These are phyloP conservation scores for Paecilomyces niveus DNA, from an alignment of 2,329 filamentous ascomycete genomes.

Conservation along the genomic window DNA sequence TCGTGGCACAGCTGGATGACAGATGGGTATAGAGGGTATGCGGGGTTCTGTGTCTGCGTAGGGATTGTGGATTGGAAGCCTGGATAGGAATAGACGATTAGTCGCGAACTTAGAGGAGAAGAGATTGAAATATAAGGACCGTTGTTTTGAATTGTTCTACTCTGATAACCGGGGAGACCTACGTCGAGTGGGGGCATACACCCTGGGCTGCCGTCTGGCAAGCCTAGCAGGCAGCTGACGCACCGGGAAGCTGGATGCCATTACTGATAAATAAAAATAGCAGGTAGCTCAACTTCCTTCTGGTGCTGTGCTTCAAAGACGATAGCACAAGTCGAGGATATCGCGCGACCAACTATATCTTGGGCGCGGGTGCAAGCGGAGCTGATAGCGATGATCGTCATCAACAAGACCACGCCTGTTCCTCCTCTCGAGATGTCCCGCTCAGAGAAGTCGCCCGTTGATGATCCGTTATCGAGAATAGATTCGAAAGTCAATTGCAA, in stretches of 20 bases:
- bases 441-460: background rate
- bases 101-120: constrained; percentile 2
- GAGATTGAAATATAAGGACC: background rate
- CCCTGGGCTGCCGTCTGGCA: constrained; percentile 26
- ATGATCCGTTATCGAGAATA: background rate
- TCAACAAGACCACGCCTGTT: background rate
- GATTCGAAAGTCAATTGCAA: background rate
- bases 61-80: constrained; percentile 30
- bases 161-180: constrained; percentile 16
- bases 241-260: constrained; percentile 27
- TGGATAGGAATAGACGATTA: constrained; percentile 7
- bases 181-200: constrained; percentile 25
- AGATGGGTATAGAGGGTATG: constrained; percentile 59
- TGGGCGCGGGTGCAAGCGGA: background rate
- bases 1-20: constrained; percentile 74
- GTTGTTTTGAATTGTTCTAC: background rate
- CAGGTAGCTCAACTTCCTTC: background rate
- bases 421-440: background rate
- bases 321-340: background rate
- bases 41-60: constrained; percentile 32
- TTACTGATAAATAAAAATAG: constrained; percentile 10
- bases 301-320: background rate
- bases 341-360: background rate
- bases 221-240: constrained; percentile 27
- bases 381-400: background rate